Base-by-base conservation (phyloP, 2,329 filamentous ascomycete species). In the Zasmidium cellare region DNA sequence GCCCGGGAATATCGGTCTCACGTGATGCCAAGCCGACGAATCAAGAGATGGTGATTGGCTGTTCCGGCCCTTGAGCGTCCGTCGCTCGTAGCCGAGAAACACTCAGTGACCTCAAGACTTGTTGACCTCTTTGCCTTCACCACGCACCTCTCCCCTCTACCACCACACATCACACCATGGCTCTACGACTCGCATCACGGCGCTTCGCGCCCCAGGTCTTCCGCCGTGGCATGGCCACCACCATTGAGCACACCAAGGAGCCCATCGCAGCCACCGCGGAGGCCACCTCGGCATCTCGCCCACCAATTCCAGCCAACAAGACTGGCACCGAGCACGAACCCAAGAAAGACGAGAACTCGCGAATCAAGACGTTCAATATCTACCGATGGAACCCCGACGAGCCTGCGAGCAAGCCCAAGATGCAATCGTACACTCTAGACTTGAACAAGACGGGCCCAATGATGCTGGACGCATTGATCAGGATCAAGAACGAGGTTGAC, bases 401-500 rank as follows among this genome's bases (percentile, higher is more conserved):
- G 74, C 94, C 94, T 58, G 86, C 87, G 72, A 87, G 90, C 78
- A 99, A 99, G 87, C 94, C 94, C 62, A 84, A 82, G 76, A 96
- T 99, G 90, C 92, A 99, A 83, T 86, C 85, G 67, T 99, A 97
- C 81, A 90, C 90, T 35, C 82, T 99, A 72, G 94, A 99, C 75
- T 80, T 99, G 69, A 97, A 97, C 84, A 97, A 97, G 88, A 99
- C 94, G 45, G 94, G 94, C 28, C 94, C 94, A 67, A 99, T 99
- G 94, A 88, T 99, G 79, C 80, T 99, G 71, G 94, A 99, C 77
- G 94, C 94, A 56, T 81, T 99, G 71, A 94, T 99, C 76, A 84
- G 93, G 71, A 97, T 99, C 80, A 99, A 99, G 89, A 99, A 99
- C 78, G 94, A 99, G 84, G 79, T 96, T 64, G 94, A 99, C 77